Evolutionary conservation across 441 rosid species (phyloP).

Genomic region (Pelargonium fulgidum): DNA sequence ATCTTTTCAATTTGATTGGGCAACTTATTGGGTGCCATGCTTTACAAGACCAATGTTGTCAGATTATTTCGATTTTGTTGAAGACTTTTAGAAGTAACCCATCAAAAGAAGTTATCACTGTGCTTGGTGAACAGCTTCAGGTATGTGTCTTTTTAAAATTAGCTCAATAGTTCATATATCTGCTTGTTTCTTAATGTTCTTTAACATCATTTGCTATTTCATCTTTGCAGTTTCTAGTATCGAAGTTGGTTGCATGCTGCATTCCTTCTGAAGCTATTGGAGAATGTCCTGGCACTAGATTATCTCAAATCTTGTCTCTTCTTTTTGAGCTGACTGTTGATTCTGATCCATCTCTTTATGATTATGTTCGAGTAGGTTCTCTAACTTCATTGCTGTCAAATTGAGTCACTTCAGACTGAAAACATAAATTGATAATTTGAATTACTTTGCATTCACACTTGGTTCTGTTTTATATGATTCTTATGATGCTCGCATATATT

Average conservation of each 20-base stretch:
- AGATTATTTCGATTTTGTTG: constrained; percentile 57
- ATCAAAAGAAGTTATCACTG: constrained; percentile 55
- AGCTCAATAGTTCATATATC: not conserved
- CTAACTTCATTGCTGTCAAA: constrained; percentile 14
- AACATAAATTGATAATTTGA: not conserved
- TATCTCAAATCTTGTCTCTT: constrained; percentile 56
- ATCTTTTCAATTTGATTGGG: constrained; percentile 81
- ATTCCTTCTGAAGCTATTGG: constrained; percentile 42
- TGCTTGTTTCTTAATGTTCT: constrained; percentile 8
- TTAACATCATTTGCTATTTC: constrained; percentile 17
- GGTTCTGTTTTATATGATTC: not conserved
- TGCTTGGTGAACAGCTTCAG: constrained; percentile 96
- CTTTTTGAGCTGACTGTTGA: constrained; percentile 59
- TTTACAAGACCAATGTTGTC: constrained; percentile 89
- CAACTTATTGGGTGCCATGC: constrained; percentile 59
- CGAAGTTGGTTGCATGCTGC: constrained; percentile 87
- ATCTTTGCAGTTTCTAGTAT: constrained; percentile 73
- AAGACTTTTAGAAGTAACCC: constrained; percentile 50
- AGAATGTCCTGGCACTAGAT: constrained; percentile 40
- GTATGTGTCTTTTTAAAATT: constrained; percentile 32
- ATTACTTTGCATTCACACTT: not conserved
- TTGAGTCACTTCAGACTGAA: not conserved
- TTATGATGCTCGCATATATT: not conserved
- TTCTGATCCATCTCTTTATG: constrained; percentile 64
- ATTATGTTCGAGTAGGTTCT: constrained; percentile 65